Conservation (phyloP, 2,329 filamentous ascomycete genomes). For the Arthrobotrys sphaeroides region DNA sequence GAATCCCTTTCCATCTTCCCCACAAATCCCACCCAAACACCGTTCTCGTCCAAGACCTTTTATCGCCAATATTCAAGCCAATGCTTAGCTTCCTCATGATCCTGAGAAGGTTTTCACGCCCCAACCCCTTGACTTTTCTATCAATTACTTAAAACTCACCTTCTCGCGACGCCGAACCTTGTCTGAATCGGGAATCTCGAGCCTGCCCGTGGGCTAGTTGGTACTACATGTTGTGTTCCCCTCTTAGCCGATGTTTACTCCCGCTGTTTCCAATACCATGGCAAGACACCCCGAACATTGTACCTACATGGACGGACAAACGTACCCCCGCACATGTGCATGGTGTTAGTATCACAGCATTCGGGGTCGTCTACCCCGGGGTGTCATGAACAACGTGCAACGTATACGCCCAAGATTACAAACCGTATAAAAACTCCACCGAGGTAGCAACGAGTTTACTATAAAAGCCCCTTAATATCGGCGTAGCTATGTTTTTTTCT, state of each 20-base stretch:
- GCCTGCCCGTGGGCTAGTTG: constrained; percentile 12
- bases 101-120: background rate
- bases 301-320: background rate
- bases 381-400: background rate
- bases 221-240: background rate
- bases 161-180: constrained; percentile 25
- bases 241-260: background rate
- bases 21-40: background rate
- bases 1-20: background rate
- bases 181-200: constrained; percentile 20
- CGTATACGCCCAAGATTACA: background rate
- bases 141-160: background rate
- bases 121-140: background rate
- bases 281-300: background rate
- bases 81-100: background rate
- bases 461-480: background rate
- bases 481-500: background rate
- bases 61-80: background rate
- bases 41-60: no score
- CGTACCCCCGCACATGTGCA: background rate
- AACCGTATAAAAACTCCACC: background rate
- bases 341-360: background rate
- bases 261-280: constrained; percentile 7
- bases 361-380: background rate
- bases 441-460: background rate